Base-by-base conservation (phyloP, 495 filamentous ascomycete species). In the Aspergillus carlsbadensis region DNA sequence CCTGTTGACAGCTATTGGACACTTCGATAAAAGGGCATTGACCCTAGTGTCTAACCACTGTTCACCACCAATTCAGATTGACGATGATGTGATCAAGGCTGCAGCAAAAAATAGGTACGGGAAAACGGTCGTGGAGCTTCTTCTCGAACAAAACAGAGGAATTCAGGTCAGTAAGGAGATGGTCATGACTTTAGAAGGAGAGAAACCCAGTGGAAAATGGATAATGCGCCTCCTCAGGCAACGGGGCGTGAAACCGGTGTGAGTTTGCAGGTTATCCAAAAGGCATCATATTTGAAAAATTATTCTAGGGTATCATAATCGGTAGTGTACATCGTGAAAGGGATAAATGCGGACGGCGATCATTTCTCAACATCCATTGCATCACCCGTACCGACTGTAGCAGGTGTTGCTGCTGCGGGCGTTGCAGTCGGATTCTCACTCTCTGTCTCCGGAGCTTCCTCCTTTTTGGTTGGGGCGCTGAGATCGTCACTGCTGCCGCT, bases 291-390 rank as follows among this genome's bases (percentile, higher is more conserved):
- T 26, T 50, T 13, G n/a, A 45, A 14, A 26, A 26, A 35, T 43
- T 39, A 42, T 51, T 18, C 36, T 22, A 50, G 49, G 49, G 49
- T 52, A 52, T 58, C 55, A 58, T 52, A n/a, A 45, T 36, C 40
- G 31, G 36, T 63, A 59, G 40, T 56, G 39, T 63, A 63, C 60
- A 62, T 55, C 31, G 35, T 40, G 33, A 46, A 22, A 18, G 15
- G 24, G 14, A 33, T n/a, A 39, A 47, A 13, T 26, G 15, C 1
- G 22, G 26, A 33, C 5, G 26, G 47, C 10, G n/a, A 26, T 44
- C 20, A 57, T 54, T 59, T 59, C 33, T 66, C 61, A 35, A 66
- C 20, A 29, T 62, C 68, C 62, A 70, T 65, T 36, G 63, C 42
- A 52, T 65, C 65, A 47, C 61, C 51, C 24, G 51, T 44, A 22